Evolutionary conservation across 768 basidiomycete species (phyloP).

Genomic region (Lactarius indigo): DNA sequence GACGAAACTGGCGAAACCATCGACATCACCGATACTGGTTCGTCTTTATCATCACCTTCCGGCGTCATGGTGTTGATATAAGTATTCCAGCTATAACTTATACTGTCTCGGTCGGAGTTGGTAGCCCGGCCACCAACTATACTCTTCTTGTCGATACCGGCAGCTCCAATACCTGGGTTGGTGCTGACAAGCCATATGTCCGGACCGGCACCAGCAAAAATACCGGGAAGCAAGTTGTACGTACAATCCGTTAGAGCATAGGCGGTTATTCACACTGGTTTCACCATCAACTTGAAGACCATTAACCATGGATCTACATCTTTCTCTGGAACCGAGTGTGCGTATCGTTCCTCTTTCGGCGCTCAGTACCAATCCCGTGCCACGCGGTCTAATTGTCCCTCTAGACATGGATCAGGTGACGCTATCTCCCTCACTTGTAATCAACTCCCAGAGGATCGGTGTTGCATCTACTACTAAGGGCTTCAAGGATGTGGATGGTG

Average conservation of each 20-base stretch:
- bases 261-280: slow-evolving; percentile 45
- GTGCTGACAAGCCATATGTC: slow-evolving; percentile 45
- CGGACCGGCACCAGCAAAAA: slow-evolving; percentile 44
- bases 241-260: slow-evolving; percentile 25
- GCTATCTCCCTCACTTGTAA: slow-evolving; percentile 17
- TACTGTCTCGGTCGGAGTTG: slow-evolving; percentile 49
- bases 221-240: slow-evolving; percentile 36
- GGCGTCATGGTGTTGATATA: not conserved
- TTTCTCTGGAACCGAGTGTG: slow-evolving; percentile 22
- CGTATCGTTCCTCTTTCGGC: slow-evolving; percentile 37
- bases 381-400: not conserved
- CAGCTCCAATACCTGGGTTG: slow-evolving; percentile 57
- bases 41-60: not conserved
- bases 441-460: slow-evolving; percentile 38
- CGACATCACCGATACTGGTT: slow-evolving; percentile 55
- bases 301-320: slow-evolving; percentile 21
- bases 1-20: slow-evolving; percentile 36
- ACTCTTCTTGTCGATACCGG: slow-evolving; percentile 59
- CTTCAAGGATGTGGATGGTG: slow-evolving; percentile 43
- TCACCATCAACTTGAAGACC: slow-evolving; percentile 39
- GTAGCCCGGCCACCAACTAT: slow-evolving; percentile 46
- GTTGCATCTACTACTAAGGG: slow-evolving; percentile 32
- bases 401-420: slow-evolving; percentile 19
- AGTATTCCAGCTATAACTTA: slow-evolving; percentile 47
- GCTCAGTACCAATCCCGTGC: not conserved